These are phyloP conservation scores for Aspergillus taichungensis DNA, from an alignment of 495 filamentous ascomycete genomes.

Conservation along the genomic window DNA sequence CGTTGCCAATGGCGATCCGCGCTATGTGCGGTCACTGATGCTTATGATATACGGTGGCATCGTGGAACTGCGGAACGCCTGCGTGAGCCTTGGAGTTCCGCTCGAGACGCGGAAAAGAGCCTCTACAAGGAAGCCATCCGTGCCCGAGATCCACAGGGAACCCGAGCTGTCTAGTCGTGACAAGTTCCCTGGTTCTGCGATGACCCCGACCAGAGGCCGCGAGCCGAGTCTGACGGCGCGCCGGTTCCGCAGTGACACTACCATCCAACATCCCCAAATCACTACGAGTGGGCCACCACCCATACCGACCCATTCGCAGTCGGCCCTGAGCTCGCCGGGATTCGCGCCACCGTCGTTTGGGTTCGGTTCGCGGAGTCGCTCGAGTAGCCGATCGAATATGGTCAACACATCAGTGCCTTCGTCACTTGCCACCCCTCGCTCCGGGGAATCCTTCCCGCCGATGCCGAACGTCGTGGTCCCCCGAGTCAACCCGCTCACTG, in stretches of 20 bases:
- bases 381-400: constrained; percentile 42
- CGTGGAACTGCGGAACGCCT: constrained; percentile 60
- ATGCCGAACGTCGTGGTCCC: constrained; percentile 35
- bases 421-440: constrained; percentile 59
- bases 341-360: constrained; percentile 26
- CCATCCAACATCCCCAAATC: constrained; percentile 48
- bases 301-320: constrained; percentile 18
- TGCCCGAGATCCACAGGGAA: constrained; percentile 19
- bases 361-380: constrained; percentile 36
- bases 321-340: constrained; percentile 26
- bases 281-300: constrained; percentile 17
- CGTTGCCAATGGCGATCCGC: constrained; percentile 62
- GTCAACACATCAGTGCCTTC: constrained; percentile 38
- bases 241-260: constrained; percentile 53
- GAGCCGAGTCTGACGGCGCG: constrained; percentile 41
- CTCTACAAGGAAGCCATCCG: constrained; percentile 17
- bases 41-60: constrained; percentile 73
- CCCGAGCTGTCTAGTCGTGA: constrained; percentile 10
- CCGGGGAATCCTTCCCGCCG: constrained; percentile 66
- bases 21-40: constrained; percentile 73
- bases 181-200: constrained; percentile 38
- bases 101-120: constrained; percentile 14
- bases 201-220: constrained; percentile 47
- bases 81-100: constrained; percentile 31
- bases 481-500: constrained; percentile 44